These are phyloP conservation scores for Claviceps pusilla DNA, from an alignment of 2,329 filamentous ascomycete genomes.

Conservation along the genomic window DNA sequence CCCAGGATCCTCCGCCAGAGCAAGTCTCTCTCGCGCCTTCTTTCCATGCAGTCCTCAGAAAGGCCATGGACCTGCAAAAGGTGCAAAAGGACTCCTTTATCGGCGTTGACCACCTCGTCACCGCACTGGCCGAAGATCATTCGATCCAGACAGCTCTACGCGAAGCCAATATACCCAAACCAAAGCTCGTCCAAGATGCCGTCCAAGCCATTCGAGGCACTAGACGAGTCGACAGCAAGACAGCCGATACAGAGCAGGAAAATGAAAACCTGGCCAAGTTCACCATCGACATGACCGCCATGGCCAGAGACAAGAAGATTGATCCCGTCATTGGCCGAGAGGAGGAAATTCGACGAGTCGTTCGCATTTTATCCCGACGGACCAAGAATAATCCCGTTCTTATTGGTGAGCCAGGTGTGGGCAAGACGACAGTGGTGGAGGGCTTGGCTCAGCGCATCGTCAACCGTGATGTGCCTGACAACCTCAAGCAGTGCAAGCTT, in stretches of 20 bases:
- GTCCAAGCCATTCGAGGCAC: conserved; percentile 84
- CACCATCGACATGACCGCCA: conserved; percentile 93
- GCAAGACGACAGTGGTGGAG: conserved; percentile 96
- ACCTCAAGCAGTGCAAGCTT: conserved; percentile 82
- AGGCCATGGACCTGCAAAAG: conserved; percentile 80
- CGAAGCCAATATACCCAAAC: conserved; percentile 81
- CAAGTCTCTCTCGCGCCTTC: conserved; percentile 67
- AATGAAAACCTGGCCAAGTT: conserved; percentile 96
- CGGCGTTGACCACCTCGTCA: conserved; percentile 87
- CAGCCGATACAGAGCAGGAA: conserved; percentile 80
- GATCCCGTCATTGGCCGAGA: conserved; percentile 94
- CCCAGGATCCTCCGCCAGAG: conserved; percentile 89
- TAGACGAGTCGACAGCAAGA: conserved; percentile 87
- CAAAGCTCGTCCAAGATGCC: conserved; percentile 81
- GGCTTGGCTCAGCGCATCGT: conserved; percentile 90
- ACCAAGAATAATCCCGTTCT: conserved; percentile 99
- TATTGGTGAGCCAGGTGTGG: conserved; percentile 94
- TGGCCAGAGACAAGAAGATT: conserved; percentile 94
- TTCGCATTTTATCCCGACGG: conserved; percentile 79
- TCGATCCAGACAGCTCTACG: conserved; percentile 59
- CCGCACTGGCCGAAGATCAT: conserved; percentile 64
- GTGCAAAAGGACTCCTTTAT: conserved; percentile 96
- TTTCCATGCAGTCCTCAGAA: conserved; percentile 68
- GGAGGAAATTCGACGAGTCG: conserved; percentile 83
- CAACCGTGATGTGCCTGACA: conserved; percentile 91